phyloP scores from a whole-genome alignment of 2,329 filamentous ascomycete species.

The Leptographium radiaticola region DNA sequence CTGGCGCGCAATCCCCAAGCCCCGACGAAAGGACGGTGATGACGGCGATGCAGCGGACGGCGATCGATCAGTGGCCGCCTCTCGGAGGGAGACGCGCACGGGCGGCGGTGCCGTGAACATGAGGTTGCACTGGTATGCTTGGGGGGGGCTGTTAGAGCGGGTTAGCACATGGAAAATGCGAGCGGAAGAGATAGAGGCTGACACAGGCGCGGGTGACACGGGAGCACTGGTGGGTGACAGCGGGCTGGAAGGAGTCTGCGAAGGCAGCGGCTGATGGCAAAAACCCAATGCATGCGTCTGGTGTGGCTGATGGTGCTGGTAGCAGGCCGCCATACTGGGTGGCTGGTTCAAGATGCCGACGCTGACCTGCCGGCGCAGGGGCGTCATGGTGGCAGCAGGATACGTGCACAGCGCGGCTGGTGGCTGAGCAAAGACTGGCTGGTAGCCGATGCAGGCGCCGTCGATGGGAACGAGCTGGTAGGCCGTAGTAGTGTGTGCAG shows the following conservation, averaged over 20 bases:
- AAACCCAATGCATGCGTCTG: neutral
- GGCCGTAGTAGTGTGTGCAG: neutral
- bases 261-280: neutral
- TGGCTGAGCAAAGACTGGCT: constrained; percentile 3
- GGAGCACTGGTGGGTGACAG: neutral
- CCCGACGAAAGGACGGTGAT: neutral
- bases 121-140: neutral
- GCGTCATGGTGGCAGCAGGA: constrained; percentile 2
- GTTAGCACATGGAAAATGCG: neutral
- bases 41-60: neutral
- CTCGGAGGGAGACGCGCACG: neutral
- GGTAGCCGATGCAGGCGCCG: neutral
- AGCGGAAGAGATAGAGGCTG: neutral
- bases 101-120: neutral
- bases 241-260: neutral
- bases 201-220: neutral
- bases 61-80: neutral
- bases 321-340: neutral
- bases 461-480: constrained; percentile 6
- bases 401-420: neutral
- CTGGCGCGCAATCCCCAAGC: neutral
- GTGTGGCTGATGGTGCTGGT: neutral
- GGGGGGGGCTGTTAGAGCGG: neutral
- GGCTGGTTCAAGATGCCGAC: neutral
- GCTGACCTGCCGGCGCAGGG: constrained; percentile 1